Evolutionary conservation across 768 basidiomycete species (phyloP).

Genomic region (Suillus discolor): DNA sequence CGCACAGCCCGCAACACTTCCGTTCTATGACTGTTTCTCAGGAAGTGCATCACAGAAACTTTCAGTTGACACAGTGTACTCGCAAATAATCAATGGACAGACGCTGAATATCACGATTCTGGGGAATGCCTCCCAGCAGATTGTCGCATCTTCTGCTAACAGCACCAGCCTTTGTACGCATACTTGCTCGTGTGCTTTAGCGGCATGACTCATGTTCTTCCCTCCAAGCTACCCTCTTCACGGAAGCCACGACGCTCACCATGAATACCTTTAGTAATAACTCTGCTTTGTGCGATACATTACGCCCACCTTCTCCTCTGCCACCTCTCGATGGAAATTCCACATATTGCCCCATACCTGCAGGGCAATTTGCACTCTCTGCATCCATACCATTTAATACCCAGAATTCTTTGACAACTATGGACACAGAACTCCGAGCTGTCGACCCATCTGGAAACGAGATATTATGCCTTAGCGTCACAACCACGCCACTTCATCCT

Average conservation of each 20-base stretch:
- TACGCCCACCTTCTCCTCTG: constrained; percentile 79
- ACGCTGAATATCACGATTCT: constrained; percentile 72
- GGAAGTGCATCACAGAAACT: constrained; percentile 58
- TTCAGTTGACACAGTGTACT: constrained; percentile 70
- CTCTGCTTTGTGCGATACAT: constrained; percentile 74
- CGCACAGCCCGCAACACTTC: constrained; percentile 62
- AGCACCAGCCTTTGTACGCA: constrained; percentile 68
- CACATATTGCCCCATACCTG: constrained; percentile 73
- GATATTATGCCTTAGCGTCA: constrained; percentile 79
- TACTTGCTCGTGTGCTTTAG: constrained; percentile 8
- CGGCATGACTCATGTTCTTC: constrained; percentile 15
- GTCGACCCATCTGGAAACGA: constrained; percentile 86
- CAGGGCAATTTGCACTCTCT: constrained; percentile 83
- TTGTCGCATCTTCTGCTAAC: constrained; percentile 59
- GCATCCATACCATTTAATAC: constrained; percentile 67
- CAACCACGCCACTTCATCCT: constrained; percentile 75
- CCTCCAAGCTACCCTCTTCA: constrained; percentile 80
- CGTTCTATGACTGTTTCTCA: constrained; percentile 71
- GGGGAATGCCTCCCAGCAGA: constrained; percentile 59
- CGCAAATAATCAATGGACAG: constrained; percentile 58
- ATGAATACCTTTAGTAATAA: constrained; percentile 71
- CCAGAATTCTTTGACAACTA: constrained; percentile 77
- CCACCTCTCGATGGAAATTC: constrained; percentile 42
- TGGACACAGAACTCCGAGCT: constrained; percentile 82
- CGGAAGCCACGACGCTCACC: constrained; percentile 78